Evolutionary conservation across 805 yeast species (phyloP).

Genomic region (Candida argentea): DNA sequence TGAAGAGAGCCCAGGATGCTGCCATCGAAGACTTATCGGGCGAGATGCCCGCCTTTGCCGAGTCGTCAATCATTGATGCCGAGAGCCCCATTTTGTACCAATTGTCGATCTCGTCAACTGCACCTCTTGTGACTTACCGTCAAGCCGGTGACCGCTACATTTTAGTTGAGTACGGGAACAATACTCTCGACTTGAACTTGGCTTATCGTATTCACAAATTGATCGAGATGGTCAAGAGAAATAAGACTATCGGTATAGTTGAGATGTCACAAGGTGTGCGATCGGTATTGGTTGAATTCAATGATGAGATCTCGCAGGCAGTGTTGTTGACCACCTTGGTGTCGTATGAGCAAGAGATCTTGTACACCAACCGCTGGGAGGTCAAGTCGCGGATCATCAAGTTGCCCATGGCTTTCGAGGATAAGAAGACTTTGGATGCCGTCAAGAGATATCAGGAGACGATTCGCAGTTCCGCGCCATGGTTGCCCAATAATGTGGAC

Average conservation of each 20-base stretch:
- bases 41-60: conserved; percentile 21
- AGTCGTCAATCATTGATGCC: conserved; percentile 21
- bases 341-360: conserved; percentile 67
- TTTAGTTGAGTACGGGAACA: conserved; percentile 88
- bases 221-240: conserved; percentile 57
- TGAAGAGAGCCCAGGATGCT: conserved; percentile 53
- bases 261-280: conserved; percentile 98
- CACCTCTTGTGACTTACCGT: conserved; percentile 75
- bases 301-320: conserved; percentile 56
- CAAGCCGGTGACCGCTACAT: conserved; percentile 97
- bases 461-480: conserved; percentile 86
- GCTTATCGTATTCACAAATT: conserved; percentile 79
- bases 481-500: conserved; percentile 97
- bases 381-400: conserved; percentile 74
- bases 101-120: conserved; percentile 34
- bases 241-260: conserved; percentile 67
- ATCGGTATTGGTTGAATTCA: conserved; percentile 82
- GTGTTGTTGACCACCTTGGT: conserved; percentile 52
- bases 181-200: conserved; percentile 72
- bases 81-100: conserved; percentile 64
- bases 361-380: conserved; percentile 71
- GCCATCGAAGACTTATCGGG: conserved; percentile 39
- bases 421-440: conserved; percentile 77
- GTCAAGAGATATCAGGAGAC: conserved; percentile 90
- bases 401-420: conserved; percentile 96